Evolutionary conservation across 306 rosid species (phyloP).

Genomic region (Mimosa bimucronata): DNA sequence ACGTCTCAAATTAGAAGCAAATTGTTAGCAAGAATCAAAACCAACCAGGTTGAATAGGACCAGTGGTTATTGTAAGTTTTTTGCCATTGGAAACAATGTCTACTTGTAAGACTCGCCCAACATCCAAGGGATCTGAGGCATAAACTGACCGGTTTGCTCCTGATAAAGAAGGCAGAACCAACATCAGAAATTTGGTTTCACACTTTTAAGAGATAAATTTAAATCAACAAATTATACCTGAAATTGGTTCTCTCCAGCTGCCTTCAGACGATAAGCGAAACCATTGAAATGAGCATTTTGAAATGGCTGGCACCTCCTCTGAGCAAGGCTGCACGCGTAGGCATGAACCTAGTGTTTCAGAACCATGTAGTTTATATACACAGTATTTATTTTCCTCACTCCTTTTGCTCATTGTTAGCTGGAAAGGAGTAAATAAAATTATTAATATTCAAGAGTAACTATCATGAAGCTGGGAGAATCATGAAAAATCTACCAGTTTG

Average conservation of each 20-base stretch:
- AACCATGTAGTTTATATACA: constrained; percentile 65
- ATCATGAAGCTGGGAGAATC: neutral
- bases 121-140: constrained; percentile 93
- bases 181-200: constrained; percentile 24
- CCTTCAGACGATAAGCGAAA: constrained; percentile 83
- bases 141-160: constrained; percentile 70
- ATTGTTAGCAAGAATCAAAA: constrained; percentile 35
- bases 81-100: constrained; percentile 71
- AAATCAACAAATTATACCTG: constrained; percentile 52
- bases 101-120: constrained; percentile 83
- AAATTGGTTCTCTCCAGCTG: constrained; percentile 83
- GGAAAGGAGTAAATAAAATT: constrained; percentile 43
- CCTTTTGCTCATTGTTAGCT: constrained; percentile 87
- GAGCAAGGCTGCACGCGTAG: constrained; percentile 67
- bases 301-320: constrained; percentile 61
- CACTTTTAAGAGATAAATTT: neutral
- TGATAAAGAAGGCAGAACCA: constrained; percentile 46
- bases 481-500: neutral
- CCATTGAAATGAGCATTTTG: constrained; percentile 88
- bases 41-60: constrained; percentile 85
- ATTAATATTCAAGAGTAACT: constrained; percentile 1
- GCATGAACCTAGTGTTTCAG: constrained; percentile 74
- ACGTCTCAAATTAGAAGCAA: constrained; percentile 17
- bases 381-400: constrained; percentile 67
- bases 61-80: constrained; percentile 62